phyloP scores from a whole-genome alignment of 352 stramenopile genomes.

The Phytophthora crassamura region DNA sequence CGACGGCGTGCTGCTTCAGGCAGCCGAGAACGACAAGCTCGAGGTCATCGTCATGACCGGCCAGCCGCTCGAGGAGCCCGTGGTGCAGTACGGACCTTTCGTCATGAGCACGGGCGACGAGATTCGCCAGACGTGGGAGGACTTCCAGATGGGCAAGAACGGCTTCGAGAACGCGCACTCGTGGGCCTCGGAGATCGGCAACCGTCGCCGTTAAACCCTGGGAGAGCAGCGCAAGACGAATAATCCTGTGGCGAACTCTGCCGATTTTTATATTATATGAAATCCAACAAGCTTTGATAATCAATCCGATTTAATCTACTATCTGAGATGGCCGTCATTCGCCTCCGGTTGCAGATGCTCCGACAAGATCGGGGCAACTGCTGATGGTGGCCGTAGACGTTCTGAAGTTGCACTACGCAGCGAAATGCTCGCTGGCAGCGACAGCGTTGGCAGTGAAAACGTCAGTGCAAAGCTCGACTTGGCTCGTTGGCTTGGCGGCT shows the following conservation, averaged over 20 bases:
- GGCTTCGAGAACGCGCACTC: conserved; percentile 67
- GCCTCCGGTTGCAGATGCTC: conserved; percentile 36
- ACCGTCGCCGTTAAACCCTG: conserved; percentile 25
- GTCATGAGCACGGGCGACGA: conserved; percentile 72
- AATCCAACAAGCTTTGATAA: too few species aligned
- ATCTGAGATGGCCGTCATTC: conserved; percentile 23
- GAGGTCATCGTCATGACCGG: conserved; percentile 66
- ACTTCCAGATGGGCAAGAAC: conserved; percentile 61
- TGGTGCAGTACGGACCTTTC: conserved; percentile 76
- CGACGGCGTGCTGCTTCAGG: conserved; percentile 52
- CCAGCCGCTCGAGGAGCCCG: conserved; percentile 61
- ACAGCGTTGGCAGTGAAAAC: conserved; percentile 3
- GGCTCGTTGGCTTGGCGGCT: conserved; percentile 1
- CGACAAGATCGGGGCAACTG: conserved; percentile 27
- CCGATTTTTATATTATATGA: conserved; percentile 22
- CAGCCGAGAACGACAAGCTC: conserved; percentile 35
- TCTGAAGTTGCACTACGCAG: conserved; percentile 16
- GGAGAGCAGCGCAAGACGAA: background rate
- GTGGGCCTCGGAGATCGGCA: conserved; percentile 64
- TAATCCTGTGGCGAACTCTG: too few species aligned
- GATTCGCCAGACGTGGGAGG: conserved; percentile 57
- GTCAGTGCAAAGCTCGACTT: conserved; percentile 7
- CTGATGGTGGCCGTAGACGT: conserved; percentile 18
- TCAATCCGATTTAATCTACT: background rate
- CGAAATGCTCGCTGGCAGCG: conserved; percentile 3